phyloP scores from a whole-genome alignment of 331 rosid species.

The Stylosanthes scabra region DNA sequence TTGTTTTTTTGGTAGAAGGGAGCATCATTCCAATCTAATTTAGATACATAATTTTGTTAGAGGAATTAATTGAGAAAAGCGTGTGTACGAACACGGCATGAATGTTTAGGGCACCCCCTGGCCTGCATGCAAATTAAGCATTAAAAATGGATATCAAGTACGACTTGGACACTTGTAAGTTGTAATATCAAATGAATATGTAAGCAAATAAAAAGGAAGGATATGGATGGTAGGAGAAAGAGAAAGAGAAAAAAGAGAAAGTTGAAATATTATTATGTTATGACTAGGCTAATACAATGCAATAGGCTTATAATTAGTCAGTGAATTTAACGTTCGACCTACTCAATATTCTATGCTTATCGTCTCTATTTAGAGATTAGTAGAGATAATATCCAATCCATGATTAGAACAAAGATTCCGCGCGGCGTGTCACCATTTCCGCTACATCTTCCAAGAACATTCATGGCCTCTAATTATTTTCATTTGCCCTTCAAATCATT shows the following conservation, averaged over 20 bases:
- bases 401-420: conserved; percentile 47
- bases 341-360: conserved; percentile 55
- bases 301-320: conserved; percentile 8
- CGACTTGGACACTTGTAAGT: conserved; percentile 17
- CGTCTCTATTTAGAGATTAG: conserved; percentile 29
- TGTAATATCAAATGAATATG: neutral
- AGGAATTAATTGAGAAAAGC: conserved; percentile 30
- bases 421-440: conserved; percentile 43
- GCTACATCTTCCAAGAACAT: conserved; percentile 58
- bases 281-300: neutral
- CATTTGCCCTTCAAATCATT: too few relatives aligned
- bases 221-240: conserved; percentile 3
- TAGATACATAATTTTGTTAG: too few relatives aligned
- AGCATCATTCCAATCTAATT: too few relatives aligned
- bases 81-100: conserved; percentile 48
- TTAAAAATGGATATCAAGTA: conserved; percentile 5
- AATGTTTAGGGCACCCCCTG: conserved; percentile 8
- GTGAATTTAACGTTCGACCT: conserved; percentile 49
- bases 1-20: too few relatives aligned
- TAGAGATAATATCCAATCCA: conserved; percentile 46
- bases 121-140: conserved; percentile 8
- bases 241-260: conserved; percentile 1
- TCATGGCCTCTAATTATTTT: conserved; percentile 34
- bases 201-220: conserved; percentile 1
- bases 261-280: neutral